These are phyloP conservation scores for Trapa incisa DNA, from an alignment of 345 rosid genomes.

Conservation along the genomic window DNA sequence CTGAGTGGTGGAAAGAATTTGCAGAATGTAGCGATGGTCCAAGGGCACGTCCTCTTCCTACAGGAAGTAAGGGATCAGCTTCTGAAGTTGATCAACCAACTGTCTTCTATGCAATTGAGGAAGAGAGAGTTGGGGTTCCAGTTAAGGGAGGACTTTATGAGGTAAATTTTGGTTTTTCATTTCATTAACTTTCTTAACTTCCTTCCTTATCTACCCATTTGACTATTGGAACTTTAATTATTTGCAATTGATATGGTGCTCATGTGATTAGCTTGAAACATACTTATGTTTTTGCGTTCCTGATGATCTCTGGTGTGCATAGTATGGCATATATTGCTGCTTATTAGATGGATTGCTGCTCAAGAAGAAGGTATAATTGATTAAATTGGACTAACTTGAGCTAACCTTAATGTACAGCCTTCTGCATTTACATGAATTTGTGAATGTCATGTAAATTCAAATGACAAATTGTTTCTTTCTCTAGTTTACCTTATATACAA, in stretches of 20 bases:
- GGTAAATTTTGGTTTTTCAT: conserved; percentile 24
- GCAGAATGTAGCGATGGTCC: conserved; percentile 99
- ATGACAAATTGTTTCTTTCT: not conserved
- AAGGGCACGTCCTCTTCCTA: conserved; percentile 16
- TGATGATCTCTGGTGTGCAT: not conserved
- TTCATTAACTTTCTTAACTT: not conserved
- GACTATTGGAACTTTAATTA: not conserved
- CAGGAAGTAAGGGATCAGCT: conserved; percentile 23
- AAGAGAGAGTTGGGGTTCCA: conserved; percentile 96
- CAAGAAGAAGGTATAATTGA: not conserved
- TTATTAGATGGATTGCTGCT: not conserved
- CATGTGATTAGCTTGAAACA: not conserved
- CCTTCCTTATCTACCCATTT: not conserved
- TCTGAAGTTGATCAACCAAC: conserved; percentile 26
- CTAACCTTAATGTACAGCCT: not conserved
- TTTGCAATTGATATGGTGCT: not conserved
- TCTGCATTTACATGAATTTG: not conserved
- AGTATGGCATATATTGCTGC: not conserved
- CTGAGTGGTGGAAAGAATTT: conserved; percentile 95
- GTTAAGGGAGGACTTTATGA: conserved; percentile 97
- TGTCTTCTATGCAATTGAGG: conserved; percentile 47
- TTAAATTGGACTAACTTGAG: not conserved
- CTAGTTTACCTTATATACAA: not conserved
- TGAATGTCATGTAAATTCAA: not conserved
- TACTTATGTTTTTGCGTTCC: not conserved